A percentile compares a stretch with the other conserved stretches of the same genome.
Conservation (phyloP, 345 rosid species). For the Luvunga scandens region DNA sequence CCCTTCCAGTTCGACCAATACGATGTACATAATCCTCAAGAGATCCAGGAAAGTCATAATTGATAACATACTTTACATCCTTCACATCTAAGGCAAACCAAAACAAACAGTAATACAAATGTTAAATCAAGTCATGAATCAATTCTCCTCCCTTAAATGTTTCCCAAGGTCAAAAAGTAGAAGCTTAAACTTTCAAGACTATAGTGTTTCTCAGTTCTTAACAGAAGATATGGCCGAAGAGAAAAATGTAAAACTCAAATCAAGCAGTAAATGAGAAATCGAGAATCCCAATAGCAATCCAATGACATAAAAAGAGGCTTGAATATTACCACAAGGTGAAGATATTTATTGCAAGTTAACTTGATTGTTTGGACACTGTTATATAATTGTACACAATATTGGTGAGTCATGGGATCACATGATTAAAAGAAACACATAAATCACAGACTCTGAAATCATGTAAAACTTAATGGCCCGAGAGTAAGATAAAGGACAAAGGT, state of each 20-base stretch:
- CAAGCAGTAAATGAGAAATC: not conserved
- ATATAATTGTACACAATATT: not conserved
- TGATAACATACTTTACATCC: constrained; percentile 90
- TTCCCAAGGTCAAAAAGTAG: not conserved
- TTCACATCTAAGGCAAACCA: constrained; percentile 74
- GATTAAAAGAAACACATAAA: not conserved
- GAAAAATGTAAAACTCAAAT: not conserved
- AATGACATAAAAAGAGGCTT: not conserved
- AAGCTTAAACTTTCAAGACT: not conserved
- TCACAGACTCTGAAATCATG: constrained; percentile 1
- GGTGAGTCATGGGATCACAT: not conserved
- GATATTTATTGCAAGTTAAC: not conserved
- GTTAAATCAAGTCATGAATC: not conserved
- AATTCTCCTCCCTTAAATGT: not conserved
- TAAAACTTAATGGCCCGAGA: not conserved
- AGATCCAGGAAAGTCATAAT: constrained; percentile 98
- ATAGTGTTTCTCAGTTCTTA: not conserved
- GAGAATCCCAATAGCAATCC: not conserved
- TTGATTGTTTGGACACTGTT: not conserved
- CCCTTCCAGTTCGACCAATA: constrained; percentile 98
- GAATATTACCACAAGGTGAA: not conserved
- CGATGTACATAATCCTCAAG: constrained; percentile 98
- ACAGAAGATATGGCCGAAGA: not conserved
- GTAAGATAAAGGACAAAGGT: not conserved
- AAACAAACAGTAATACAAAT: not conserved